A percentile compares a stretch with the other conserved stretches of the same genome.
Conservation (phyloP, 2,329 filamentous ascomycete species). For the Alternaria postmessia region DNA sequence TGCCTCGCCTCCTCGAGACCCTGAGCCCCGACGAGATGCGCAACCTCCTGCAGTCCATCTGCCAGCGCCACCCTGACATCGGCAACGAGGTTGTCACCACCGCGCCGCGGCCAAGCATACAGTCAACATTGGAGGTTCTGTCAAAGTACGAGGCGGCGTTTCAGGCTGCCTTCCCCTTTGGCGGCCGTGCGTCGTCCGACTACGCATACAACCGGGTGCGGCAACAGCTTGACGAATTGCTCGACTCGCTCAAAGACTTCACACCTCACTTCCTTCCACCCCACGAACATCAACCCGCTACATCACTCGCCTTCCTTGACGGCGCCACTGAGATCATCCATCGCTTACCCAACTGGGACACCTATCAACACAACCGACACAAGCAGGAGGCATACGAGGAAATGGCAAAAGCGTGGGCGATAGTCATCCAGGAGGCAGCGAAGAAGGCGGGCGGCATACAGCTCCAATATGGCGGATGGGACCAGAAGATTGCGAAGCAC, state of each 20-base stretch:
- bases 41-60: slow-evolving; percentile 86
- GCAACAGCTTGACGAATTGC: slow-evolving; percentile 77
- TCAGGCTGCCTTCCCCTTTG: slow-evolving; percentile 81
- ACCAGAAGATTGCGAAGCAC: slow-evolving; percentile 84
- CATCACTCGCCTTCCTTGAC: slow-evolving; percentile 87
- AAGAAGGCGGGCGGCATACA: slow-evolving; percentile 92
- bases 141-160: slow-evolving; percentile 81
- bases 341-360: slow-evolving; percentile 88
- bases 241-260: slow-evolving; percentile 92
- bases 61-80: slow-evolving; percentile 86
- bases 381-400: slow-evolving; percentile 97
- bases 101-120: slow-evolving; percentile 86
- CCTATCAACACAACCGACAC: slow-evolving; percentile 85
- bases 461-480: slow-evolving; percentile 90
- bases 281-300: slow-evolving; percentile 81
- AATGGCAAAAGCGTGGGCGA: slow-evolving; percentile 89
- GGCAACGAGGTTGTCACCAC: slow-evolving; percentile 82
- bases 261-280: slow-evolving; percentile 95
- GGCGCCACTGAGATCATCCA: slow-evolving; percentile 91
- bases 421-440: slow-evolving; percentile 88
- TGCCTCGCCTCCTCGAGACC: slow-evolving; percentile 89
- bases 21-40: slow-evolving; percentile 86
- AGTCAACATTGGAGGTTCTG: slow-evolving; percentile 81
- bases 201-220: slow-evolving; percentile 95
- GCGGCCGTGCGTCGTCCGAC: slow-evolving; percentile 84